Base-by-base conservation (phyloP, 768 basidiomycete genomes). In the Lanmaoa pseudosensibilis region DNA sequence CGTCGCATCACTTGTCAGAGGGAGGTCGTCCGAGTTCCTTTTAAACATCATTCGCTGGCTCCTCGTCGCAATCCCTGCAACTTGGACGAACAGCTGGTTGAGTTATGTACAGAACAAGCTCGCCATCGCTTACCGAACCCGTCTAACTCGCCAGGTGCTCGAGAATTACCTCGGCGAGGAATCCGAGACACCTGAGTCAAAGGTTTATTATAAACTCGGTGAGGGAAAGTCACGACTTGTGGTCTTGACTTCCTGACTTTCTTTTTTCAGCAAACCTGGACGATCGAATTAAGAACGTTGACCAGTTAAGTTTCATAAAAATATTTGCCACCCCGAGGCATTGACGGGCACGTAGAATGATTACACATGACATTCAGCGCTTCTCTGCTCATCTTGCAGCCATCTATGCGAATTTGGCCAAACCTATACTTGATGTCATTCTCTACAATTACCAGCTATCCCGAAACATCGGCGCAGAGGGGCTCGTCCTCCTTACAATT, bases 401-500 rank as follows among this genome's bases (percentile, higher is more conserved):
- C 18, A 94, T 98, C 36, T 98, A 98, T 72, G 83, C 86, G 16
- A 98, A 98, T 69, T 75, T 98, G 38, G 94, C 94, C 27, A 98
- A 98, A 73, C 96, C 96, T 8, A 79, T 89, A 16, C 80, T 97
- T 37, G 96, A 98, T 65, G 89, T 91, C 46, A 92, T 96, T 45
- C 76, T 98, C 12, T 98, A 98, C 75, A 98, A 98, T 73, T 95
- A 93, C 61, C 95, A 98, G 68, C 79, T 98, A 8, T 91, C 93
- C 6, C 86, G 87, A 62, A 97, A 94, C 63, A 92, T 98, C 33
- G 96, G 96, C 16, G 94, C 94, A 5, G 96, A 98, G 69, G 94
- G 92, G 32, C 78, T 97, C 15, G 74, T 96, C 23, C 77, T 89
- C 19, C 78, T 98, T 33, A 95, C 92, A 1, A 72, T 95, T 39